phyloP scores from a whole-genome alignment of 1,284 basidiomycete species.

The Apiotrichum domesticum region DNA sequence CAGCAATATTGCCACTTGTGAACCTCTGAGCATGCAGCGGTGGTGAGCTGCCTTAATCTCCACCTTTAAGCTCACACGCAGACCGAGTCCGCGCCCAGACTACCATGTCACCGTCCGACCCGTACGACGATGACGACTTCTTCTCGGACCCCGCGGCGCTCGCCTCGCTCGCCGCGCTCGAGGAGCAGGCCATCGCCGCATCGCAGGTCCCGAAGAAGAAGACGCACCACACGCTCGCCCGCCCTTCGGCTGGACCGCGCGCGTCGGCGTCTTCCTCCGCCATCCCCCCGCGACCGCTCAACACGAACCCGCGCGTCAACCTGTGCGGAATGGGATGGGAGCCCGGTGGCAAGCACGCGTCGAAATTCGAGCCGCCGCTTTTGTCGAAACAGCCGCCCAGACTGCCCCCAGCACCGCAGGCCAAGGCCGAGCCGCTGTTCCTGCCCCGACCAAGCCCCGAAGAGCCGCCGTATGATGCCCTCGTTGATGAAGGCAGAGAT shows the following conservation, averaged over 20 bases:
- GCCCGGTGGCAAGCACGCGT: constrained; percentile 26
- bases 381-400: too few species aligned
- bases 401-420: background rate
- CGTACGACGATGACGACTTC: constrained; percentile 34
- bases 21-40: too few species aligned
- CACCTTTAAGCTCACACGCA: too few species aligned
- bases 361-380: too few species aligned
- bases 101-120: constrained; percentile 22
- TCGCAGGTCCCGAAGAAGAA: constrained; percentile 17
- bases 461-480: constrained; percentile 19
- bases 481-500: constrained; percentile 25
- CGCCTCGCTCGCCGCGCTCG: constrained; percentile 23
- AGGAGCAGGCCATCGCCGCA: constrained; percentile 24
- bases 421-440: background rate
- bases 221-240: constrained; percentile 26
- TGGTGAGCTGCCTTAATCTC: too few species aligned
- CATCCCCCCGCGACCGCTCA: constrained; percentile 26
- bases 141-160: constrained; percentile 32
- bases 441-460: constrained; percentile 2
- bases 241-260: constrained; percentile 13
- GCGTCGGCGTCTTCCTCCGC: background rate
- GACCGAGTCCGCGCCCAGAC: too few species aligned
- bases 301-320: constrained; percentile 31
- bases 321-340: constrained; percentile 36
- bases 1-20: too few species aligned